A percentile compares a stretch with the other conserved stretches of the same genome.
Evolutionary conservation across 192 early-diverging fungal genomes (phyloP).

Genomic region (Lobosporangium transversale): DNA sequence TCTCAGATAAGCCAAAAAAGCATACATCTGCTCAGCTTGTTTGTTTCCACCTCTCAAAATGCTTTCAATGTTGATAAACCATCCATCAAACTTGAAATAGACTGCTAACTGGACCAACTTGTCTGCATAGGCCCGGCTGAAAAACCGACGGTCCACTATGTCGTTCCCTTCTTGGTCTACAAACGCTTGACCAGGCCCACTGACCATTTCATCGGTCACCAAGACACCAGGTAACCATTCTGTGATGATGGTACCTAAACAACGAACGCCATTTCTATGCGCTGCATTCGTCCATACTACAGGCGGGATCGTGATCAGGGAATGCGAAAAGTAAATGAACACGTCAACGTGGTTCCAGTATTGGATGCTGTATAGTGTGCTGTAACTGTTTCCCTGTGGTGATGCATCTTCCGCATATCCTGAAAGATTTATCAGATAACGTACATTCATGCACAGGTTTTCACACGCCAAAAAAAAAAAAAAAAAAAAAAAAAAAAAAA

Average conservation of each 20-base stretch:
- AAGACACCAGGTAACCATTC: slow-evolving; percentile 62
- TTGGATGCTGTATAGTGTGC: slow-evolving; percentile 61
- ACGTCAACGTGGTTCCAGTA: slow-evolving; percentile 71
- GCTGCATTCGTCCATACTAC: slow-evolving; percentile 69
- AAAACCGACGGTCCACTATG: slow-evolving; percentile 49
- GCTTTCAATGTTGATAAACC: slow-evolving; percentile 74
- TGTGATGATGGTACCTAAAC: slow-evolving; percentile 70
- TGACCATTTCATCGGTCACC: slow-evolving; percentile 65
- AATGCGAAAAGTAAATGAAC: slow-evolving; percentile 74
- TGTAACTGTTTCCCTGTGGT: slow-evolving; percentile 58
- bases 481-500: too few relatives aligned
- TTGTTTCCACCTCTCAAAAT: slow-evolving; percentile 42
- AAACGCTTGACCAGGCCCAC: slow-evolving; percentile 53
- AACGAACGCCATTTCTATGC: slow-evolving; percentile 68
- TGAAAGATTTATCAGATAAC: slow-evolving; percentile 4
- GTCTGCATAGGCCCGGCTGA: slow-evolving; percentile 63
- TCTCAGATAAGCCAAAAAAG: slow-evolving; percentile 59
- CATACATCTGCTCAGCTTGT: slow-evolving; percentile 37
- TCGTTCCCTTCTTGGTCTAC: slow-evolving; percentile 3
- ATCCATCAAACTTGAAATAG: slow-evolving; percentile 75
- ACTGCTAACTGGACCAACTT: slow-evolving; percentile 66
- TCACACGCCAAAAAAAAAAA: too few relatives aligned
- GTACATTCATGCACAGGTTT: too few relatives aligned
- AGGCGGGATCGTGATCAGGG: slow-evolving; percentile 68
- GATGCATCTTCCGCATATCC: slow-evolving; percentile 64